Conservation (phyloP, 2,329 filamentous ascomycete species). For the Ophiocordyceps polyrhachis-furcata region DNA sequence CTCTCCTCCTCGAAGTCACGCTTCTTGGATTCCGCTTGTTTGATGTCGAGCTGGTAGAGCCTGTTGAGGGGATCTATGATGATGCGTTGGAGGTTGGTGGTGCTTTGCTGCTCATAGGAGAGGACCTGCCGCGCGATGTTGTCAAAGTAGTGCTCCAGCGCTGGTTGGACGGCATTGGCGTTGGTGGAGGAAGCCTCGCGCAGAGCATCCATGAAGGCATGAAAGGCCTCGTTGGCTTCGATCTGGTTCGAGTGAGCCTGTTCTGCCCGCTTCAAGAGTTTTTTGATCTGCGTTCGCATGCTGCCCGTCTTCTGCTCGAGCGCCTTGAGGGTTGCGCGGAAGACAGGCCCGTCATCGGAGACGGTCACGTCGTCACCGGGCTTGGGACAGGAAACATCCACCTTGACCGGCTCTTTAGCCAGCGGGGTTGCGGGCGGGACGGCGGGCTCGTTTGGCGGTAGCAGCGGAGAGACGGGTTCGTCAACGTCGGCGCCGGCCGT, state of each 20-base stretch:
- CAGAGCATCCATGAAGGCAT: constrained; percentile 67
- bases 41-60: constrained; percentile 90
- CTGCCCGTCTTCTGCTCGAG: constrained; percentile 92
- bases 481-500: constrained; percentile 51
- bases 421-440: constrained; percentile 9
- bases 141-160: constrained; percentile 94
- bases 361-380: constrained; percentile 71
- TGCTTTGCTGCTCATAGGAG: constrained; percentile 69
- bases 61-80: constrained; percentile 89
- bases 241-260: constrained; percentile 63
- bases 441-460: constrained; percentile 18
- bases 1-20: constrained; percentile 98
- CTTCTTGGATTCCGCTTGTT: constrained; percentile 90
- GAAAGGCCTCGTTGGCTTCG: constrained; percentile 71
- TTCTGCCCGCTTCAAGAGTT: constrained; percentile 86
- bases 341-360: constrained; percentile 83
- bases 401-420: constrained; percentile 42
- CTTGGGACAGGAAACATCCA: constrained; percentile 73
- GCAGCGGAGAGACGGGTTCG: constrained; percentile 36
- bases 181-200: constrained; percentile 80
- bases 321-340: constrained; percentile 90
- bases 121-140: constrained; percentile 88
- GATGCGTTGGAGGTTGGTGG: constrained; percentile 67
- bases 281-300: constrained; percentile 90
- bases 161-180: constrained; percentile 89